Evolutionary conservation across 2,329 filamentous ascomycete species (phyloP), one percentile per base, ranked within the genome.

Genomic region (Verticillium tricorpus): DNA sequence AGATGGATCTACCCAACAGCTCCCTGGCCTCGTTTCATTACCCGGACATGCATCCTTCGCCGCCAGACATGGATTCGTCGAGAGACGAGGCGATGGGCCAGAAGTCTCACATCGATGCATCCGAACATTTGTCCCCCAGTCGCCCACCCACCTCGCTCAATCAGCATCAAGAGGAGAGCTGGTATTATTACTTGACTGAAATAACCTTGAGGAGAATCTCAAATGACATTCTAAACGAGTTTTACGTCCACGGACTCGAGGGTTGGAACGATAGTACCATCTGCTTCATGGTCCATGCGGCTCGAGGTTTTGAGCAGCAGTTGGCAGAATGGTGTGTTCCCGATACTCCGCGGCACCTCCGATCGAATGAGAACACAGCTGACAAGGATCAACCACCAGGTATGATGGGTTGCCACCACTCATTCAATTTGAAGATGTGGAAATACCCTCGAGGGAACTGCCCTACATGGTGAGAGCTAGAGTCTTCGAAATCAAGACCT

Each of bases 111-210:
- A 25, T 2, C 28, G 22, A 14, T 15, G 19, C 40, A 3, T 64
- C 69, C 12, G 63, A 70, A 37, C 72, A 73, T 55, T 72, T 60
- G 17, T 61, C 60, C 7, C 63, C 34, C 3, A 39, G 56, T 22
- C 57, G 57, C 11, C 22, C 28, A 15, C 6, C 37, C 5, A 9
- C 14, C 14, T 50, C 22, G n/a, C 56, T 17, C 40, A 54, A 32
- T 17, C 58, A 55, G 54, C 50, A 70, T 37, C 68, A 76, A 63
- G 70, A 76, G 56, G 68, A 75, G 59, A 75, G 73, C 60, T 79
- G 77, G 77, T 78, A 76, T 65, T 78, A 78, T 64, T 80, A 79
- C 59, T 69, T 78, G 7, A 76, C 77, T 1, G 77, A 80, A 60
- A 75, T 79, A 56, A 75, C 78, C 0, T 69, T 76, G 5, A 68